Evolutionary conservation across 2,329 filamentous ascomycete genomes (phyloP).

Genomic region (Pseudogymnoascus sp.): DNA sequence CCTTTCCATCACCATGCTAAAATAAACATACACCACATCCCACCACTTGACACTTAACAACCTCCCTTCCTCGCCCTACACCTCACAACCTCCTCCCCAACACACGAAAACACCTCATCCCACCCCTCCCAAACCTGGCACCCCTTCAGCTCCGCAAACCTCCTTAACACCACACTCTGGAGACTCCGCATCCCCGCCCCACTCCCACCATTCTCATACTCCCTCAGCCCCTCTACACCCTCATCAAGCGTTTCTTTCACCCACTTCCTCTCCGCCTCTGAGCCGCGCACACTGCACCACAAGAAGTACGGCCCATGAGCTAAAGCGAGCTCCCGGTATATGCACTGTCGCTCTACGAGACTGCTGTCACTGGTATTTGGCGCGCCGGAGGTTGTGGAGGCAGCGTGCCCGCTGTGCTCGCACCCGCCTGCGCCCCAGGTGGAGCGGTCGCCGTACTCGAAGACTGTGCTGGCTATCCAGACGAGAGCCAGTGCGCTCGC

Average conservation of each 20-base stretch:
- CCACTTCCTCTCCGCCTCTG: neutral
- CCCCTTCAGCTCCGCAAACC: neutral
- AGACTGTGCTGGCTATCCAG: neutral
- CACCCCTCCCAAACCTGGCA: neutral
- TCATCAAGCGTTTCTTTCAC: neutral
- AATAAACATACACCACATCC: neutral
- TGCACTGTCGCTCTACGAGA: neutral
- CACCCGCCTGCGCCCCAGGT: neutral
- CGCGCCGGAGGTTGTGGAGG: neutral
- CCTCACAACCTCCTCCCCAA: neutral
- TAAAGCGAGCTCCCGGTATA: neutral
- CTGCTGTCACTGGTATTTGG: neutral
- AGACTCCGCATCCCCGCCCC: neutral
- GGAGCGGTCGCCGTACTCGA: neutral
- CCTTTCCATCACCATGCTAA: neutral
- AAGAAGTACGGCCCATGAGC: neutral
- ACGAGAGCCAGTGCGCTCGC: neutral
- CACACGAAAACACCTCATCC: neutral
- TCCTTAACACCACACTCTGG: neutral
- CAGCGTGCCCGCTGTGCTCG: neutral
- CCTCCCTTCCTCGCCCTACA: neutral
- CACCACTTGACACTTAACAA: neutral
- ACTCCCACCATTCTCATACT: neutral
- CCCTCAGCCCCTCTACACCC: neutral
- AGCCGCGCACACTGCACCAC: neutral